phyloP scores from a whole-genome alignment of 441 rosid genomes.

The Hypseocharis bilobata region DNA sequence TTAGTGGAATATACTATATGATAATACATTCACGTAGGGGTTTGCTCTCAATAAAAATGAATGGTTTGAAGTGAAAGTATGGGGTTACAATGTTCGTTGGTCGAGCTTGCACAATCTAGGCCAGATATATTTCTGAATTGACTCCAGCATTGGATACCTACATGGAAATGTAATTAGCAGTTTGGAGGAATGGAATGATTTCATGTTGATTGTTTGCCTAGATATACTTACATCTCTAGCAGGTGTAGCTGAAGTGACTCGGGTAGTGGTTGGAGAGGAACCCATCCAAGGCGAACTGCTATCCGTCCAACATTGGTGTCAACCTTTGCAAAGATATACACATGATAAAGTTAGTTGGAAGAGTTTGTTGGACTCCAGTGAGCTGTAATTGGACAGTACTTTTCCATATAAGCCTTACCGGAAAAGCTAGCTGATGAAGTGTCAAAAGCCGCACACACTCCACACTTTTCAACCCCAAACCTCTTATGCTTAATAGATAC shows the following conservation, averaged over 20 bases:
- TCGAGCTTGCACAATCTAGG: conserved; percentile 96
- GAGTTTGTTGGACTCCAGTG: conserved; percentile 16
- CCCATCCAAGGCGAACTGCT: conserved; percentile 99
- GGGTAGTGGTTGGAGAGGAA: conserved; percentile 90
- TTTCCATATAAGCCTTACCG: conserved; percentile 45
- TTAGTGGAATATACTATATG: not conserved
- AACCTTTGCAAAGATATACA: conserved; percentile 48
- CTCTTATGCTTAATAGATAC: conserved; percentile 72
- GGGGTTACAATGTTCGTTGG: conserved; percentile 69
- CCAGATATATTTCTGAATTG: conserved; percentile 93
- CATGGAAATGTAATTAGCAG: conserved; percentile 25
- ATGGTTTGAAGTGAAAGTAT: conserved; percentile 20
- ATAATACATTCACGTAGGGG: not conserved
- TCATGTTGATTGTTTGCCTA: conserved; percentile 11
- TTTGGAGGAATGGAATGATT: conserved; percentile 8
- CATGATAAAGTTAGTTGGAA: conserved; percentile 5
- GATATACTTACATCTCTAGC: conserved; percentile 65
- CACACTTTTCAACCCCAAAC: conserved; percentile 91
- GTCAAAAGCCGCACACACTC: conserved; percentile 93
- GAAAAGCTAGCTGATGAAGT: conserved; percentile 92
- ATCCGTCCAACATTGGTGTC: conserved; percentile 97
- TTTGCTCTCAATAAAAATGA: conserved; percentile 1
- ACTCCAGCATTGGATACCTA: conserved; percentile 87
- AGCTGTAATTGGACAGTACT: conserved; percentile 16
- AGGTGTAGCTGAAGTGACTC: conserved; percentile 92